phyloP scores from a whole-genome alignment of 2,329 filamentous ascomycete species.

The Chaetomiaceae sp. region DNA sequence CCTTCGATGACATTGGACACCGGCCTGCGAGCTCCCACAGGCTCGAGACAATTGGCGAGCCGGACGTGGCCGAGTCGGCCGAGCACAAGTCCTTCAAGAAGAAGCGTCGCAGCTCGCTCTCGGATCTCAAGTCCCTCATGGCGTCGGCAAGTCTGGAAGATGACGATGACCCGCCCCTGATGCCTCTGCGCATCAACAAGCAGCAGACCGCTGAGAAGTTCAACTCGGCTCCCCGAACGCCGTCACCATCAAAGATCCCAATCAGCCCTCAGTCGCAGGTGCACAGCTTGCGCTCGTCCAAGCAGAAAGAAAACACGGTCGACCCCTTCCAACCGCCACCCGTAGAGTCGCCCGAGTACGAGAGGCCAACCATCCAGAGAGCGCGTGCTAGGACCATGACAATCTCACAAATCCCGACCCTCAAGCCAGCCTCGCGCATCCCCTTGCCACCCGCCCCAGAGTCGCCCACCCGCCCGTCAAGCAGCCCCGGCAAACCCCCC shows the following conservation, averaged over 20 bases:
- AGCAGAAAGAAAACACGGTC: slow-evolving; percentile 45
- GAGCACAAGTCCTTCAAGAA: slow-evolving; percentile 50
- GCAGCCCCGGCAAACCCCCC: slow-evolving; percentile 35
- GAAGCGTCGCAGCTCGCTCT: slow-evolving; percentile 87
- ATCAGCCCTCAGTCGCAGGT: slow-evolving; percentile 41
- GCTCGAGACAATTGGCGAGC: slow-evolving; percentile 57
- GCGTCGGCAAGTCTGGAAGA: slow-evolving; percentile 51
- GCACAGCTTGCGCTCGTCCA: slow-evolving; percentile 35
- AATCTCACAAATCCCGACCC: slow-evolving; percentile 49
- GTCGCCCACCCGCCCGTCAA: slow-evolving; percentile 30
- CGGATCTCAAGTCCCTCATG: slow-evolving; percentile 68
- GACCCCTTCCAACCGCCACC: slow-evolving; percentile 23
- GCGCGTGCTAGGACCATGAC: slow-evolving; percentile 48
- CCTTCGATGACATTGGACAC: slow-evolving; percentile 52
- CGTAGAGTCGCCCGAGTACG: slow-evolving; percentile 17
- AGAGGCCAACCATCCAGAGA: slow-evolving; percentile 16
- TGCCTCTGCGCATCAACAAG: slow-evolving; percentile 49
- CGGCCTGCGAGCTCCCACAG: slow-evolving; percentile 55
- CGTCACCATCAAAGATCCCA: slow-evolving; percentile 38
- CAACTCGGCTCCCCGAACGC: slow-evolving; percentile 47
- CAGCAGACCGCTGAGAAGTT: slow-evolving; percentile 52
- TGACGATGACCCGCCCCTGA: slow-evolving; percentile 28
- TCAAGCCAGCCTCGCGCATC: slow-evolving; percentile 38
- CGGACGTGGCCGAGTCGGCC: slow-evolving; percentile 39
- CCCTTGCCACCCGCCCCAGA: slow-evolving; percentile 25